These are phyloP conservation scores for Capsicum baccatum DNA, from an alignment of 257 asterid genomes.

Conservation along the genomic window DNA sequence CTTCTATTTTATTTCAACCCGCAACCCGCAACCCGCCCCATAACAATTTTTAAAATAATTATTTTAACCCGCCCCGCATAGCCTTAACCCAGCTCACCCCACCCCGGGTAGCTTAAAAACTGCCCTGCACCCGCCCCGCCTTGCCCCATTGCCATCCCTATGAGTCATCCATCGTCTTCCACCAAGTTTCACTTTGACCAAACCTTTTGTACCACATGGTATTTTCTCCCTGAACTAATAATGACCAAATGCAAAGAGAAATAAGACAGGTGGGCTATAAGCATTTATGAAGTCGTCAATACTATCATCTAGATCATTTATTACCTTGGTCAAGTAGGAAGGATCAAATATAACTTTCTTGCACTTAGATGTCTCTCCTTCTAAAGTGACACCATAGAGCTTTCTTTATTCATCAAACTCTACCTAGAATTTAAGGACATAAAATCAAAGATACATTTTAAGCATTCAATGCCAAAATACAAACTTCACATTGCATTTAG, in stretches of 20 bases:
- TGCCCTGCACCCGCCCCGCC: too few relatives aligned
- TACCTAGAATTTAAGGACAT: conserved; percentile 54
- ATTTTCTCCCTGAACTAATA: neutral
- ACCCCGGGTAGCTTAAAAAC: too few relatives aligned
- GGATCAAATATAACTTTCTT: conserved; percentile 96
- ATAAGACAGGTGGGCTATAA: neutral
- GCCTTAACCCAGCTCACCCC: too few relatives aligned
- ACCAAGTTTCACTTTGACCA: neutral
- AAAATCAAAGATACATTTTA: conserved; percentile 14
- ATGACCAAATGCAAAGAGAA: neutral
- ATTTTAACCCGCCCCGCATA: too few relatives aligned
- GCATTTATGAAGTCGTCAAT: neutral
- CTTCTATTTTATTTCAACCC: too few relatives aligned
- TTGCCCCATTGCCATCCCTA: too few relatives aligned
- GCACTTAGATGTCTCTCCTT: conserved; percentile 96
- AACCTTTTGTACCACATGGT: neutral
- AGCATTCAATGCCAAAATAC: neutral
- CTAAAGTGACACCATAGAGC: conserved; percentile 89
- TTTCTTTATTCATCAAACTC: conserved; percentile 88
- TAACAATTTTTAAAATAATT: too few relatives aligned
- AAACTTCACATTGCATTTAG: conserved; percentile 79
- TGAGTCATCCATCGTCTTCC: neutral
- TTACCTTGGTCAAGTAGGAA: conserved; percentile 87
- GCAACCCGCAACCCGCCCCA: too few relatives aligned
- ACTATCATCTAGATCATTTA: conserved; percentile 2